These are phyloP conservation scores for Zea mays DNA, from an alignment of 176 grass and related monocot genomes.

Conservation along the genomic window DNA sequence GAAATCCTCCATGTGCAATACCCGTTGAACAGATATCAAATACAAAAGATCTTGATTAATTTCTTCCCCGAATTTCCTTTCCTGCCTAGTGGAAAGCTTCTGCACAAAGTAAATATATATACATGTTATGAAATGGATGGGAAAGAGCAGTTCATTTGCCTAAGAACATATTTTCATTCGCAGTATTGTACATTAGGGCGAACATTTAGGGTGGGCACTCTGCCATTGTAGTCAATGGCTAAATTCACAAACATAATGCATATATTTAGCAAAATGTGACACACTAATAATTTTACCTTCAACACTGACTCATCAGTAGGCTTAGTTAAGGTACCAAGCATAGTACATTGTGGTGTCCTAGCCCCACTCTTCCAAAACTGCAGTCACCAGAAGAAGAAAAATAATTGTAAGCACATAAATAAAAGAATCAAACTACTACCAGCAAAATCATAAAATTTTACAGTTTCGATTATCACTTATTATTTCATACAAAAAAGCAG, in stretches of 20 bases:
- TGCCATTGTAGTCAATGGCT: background rate
- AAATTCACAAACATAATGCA: constrained; percentile 11
- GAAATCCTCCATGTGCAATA: constrained; percentile 87
- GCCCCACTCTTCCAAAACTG: constrained; percentile 68
- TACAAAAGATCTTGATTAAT: constrained; percentile 65
- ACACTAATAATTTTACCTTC: constrained; percentile 46
- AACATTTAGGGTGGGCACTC: background rate
- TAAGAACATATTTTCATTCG: too few relatives aligned
- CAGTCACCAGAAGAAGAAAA: constrained; percentile 32
- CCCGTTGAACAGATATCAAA: constrained; percentile 73
- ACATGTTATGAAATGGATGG: background rate
- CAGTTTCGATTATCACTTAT: background rate
- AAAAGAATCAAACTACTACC: background rate
- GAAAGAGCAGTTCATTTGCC: background rate
- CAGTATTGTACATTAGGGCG: background rate
- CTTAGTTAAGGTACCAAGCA: constrained; percentile 70
- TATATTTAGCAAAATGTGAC: constrained; percentile 22
- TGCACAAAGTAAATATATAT: constrained; percentile 33
- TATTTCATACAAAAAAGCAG: too few relatives aligned
- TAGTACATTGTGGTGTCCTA: constrained; percentile 89
- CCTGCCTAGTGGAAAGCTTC: constrained; percentile 76
- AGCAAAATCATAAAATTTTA: background rate
- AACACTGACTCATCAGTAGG: constrained; percentile 56
- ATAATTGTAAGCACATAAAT: constrained; percentile 1
- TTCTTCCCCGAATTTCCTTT: constrained; percentile 85